Base-by-base conservation (phyloP, 2,329 filamentous ascomycete species). In the Onygena corvina region DNA sequence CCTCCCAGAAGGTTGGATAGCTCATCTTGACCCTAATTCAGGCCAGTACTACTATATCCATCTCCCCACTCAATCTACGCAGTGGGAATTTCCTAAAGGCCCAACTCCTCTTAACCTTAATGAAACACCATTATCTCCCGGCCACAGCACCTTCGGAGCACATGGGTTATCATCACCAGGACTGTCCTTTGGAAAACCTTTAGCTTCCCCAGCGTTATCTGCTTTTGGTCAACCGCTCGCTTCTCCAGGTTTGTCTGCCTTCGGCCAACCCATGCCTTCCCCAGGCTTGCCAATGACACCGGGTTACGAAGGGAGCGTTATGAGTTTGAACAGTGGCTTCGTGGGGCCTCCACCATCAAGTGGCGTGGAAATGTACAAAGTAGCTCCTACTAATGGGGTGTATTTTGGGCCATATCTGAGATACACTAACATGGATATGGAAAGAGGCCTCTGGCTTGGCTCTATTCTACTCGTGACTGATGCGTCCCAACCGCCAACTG, bases 1-100 rank as follows among this genome's bases (percentile, higher is more conserved):
- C 2, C 75, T 98, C 12, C 92, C 92, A 4, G 92, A 98, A 69
- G 92, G 92, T 29, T 98, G 92, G 92, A 96, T 98, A 60, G 87
- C 92, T 16, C 92, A 96, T 64, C 75, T 96, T 3, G 92, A 98
- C 63, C 85, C 87, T 57, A 94, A 85, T 62, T 96, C 90, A 1
- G 92, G 92, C 1, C 90, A 96, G 62, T 98, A 96, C 67, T 98
- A 98, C 66, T 98, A 98, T 61, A 98, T 98, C 52, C 92, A 98
- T 64, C 75, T 98, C 25, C 85, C 89, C 1, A 89, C 86, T 0
- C 92, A 96, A 63, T 87, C 89, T 2, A 98, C 92, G 0, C 92
- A 98, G 63, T 98, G 92, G 92, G 92, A 98, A 61, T 96, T 96
- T 57, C 92, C 92, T 23, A 96, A 95, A 68, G 90, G 90, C 0